A percentile compares a stretch with the other conserved stretches of the same genome.
These are phyloP conservation scores for Trypanosoma scelopori DNA, from an alignment of 208 protist species.

Conservation along the genomic window DNA sequence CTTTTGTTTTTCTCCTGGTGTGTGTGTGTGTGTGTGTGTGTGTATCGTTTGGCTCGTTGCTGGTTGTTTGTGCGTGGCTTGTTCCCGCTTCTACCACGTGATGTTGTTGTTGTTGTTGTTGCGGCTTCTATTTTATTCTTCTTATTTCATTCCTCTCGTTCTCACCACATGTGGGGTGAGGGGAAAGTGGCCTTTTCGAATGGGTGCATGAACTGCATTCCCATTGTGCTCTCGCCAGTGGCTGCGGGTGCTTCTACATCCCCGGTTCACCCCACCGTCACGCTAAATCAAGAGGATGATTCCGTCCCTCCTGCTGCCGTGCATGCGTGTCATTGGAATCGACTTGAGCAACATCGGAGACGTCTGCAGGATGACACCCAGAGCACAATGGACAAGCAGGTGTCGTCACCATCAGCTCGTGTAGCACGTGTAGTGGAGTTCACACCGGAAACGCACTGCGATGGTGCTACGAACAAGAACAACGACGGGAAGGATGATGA, in stretches of 20 bases:
- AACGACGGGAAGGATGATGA: neutral
- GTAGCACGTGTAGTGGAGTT: conserved; percentile 1
- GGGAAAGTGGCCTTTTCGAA: neutral
- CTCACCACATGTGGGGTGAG: neutral
- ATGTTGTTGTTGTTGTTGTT: neutral
- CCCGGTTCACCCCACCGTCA: neutral
- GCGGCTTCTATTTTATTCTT: neutral
- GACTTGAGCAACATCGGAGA: neutral
- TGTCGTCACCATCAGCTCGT: neutral
- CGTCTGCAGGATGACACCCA: neutral
- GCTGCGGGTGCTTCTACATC: neutral
- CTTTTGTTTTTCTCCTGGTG: neutral
- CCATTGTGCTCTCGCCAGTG: conserved; percentile 15
- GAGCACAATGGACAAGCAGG: neutral
- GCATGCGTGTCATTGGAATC: neutral
- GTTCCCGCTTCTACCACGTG: neutral
- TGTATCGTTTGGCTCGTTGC: neutral
- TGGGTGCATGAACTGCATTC: conserved; percentile 1
- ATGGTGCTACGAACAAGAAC: neutral
- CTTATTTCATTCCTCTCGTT: neutral
- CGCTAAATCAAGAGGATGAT: neutral
- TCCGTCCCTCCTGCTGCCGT: neutral
- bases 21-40: neutral
- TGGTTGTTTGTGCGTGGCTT: neutral
- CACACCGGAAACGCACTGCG: neutral